Evolutionary conservation across 306 rosid species (phyloP).

Genomic region (Morella rubra): DNA sequence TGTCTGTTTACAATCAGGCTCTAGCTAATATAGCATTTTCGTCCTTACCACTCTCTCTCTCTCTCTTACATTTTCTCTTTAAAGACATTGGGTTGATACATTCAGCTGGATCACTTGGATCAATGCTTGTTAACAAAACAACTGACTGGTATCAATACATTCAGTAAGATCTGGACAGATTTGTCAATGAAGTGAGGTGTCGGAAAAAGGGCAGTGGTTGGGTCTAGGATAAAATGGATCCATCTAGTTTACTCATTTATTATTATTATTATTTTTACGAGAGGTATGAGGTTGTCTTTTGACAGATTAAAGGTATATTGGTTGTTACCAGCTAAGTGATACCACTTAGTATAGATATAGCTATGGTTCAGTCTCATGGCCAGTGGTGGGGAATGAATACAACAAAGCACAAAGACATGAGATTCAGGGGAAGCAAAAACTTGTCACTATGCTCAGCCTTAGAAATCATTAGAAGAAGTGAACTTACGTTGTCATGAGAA

Average conservation of each 20-base stretch:
- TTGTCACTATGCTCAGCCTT: constrained; percentile 3
- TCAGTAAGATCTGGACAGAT: no score
- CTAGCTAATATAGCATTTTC: neutral
- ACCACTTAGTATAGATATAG: neutral
- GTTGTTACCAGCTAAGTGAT: neutral
- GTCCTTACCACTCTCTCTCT: neutral
- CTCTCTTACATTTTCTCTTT: neutral
- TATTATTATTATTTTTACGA: no score
- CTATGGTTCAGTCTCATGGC: neutral
- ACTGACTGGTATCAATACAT: no score
- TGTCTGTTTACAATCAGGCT: neutral
- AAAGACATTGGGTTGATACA: neutral
- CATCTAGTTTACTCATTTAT: no score
- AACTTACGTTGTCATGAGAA: constrained; percentile 90
- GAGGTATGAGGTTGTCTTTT: no score
- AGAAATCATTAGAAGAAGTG: constrained; percentile 16
- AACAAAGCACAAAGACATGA: neutral
- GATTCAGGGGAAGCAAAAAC: neutral
- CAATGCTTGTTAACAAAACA: neutral
- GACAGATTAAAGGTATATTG: neutral
- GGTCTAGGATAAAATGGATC: no score
- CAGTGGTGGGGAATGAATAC: neutral
- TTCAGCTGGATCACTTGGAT: neutral
- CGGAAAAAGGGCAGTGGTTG: no score
- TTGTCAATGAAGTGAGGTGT: no score